Evolutionary conservation across 1,284 basidiomycete species (phyloP).

Genomic region (Sporisorium sorghi): DNA sequence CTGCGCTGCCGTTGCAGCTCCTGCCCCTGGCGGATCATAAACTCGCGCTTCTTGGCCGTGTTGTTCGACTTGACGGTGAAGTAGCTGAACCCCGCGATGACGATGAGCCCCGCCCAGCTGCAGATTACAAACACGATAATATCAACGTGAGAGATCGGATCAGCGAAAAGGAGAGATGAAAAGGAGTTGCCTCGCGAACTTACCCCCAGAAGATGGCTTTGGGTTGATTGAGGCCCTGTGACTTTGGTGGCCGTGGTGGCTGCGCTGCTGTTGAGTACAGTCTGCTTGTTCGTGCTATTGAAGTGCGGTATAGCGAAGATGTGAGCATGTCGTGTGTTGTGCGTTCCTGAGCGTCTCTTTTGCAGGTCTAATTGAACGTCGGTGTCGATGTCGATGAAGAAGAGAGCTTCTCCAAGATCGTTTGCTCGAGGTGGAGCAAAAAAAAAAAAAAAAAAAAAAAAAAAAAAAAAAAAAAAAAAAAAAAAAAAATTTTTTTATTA

Average conservation of each 20-base stretch:
- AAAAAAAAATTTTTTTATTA: too few species aligned
- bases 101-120: slow-evolving; percentile 43
- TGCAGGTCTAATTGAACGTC: not conserved
- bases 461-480: too few species aligned
- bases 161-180: not conserved
- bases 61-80: slow-evolving; percentile 51
- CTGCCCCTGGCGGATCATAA: slow-evolving; percentile 51
- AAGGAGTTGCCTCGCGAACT: not conserved
- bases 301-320: not conserved
- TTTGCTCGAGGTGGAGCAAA: slow-evolving; percentile 3
- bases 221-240: slow-evolving; percentile 41
- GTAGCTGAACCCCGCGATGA: slow-evolving; percentile 50
- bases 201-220: slow-evolving; percentile 50
- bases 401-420: too few species aligned
- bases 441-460: too few species aligned
- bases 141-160: too few species aligned
- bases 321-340: slow-evolving; percentile 8
- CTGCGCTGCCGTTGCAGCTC: slow-evolving; percentile 14
- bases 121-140: not conserved
- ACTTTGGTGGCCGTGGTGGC: slow-evolving; percentile 9
- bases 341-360: not conserved
- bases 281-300: not conserved
- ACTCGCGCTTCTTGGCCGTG: slow-evolving; percentile 49
- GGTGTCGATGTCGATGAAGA: too few species aligned
- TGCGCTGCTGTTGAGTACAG: slow-evolving; percentile 14